Base-by-base conservation (phyloP, 2,329 filamentous ascomycete genomes). In the Rasamsonia emersonii region DNA sequence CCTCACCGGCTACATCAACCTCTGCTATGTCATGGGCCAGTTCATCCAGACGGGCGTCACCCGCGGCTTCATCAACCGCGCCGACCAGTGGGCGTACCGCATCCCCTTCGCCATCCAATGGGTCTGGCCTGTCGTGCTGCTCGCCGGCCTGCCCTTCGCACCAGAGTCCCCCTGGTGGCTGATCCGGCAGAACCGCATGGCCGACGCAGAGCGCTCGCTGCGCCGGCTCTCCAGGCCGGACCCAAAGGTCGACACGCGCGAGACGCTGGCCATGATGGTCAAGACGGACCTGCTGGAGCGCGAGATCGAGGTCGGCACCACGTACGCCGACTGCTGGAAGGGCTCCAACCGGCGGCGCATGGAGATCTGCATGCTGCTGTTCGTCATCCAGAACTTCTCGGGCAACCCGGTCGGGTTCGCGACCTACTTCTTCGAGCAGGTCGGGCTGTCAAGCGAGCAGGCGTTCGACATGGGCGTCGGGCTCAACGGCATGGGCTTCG, bases 401-500 rank as follows among this genome's bases (percentile, higher is more conserved):
- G 50, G 52, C 3, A 40, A 40, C 5, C 36, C 42, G 10, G 49
- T 48, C 13, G 51, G 28, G 13, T 30, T 48, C 28, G 42, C 49
- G 3, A 54, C 56, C 5, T 46, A 50, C 19, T 62, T 64, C 46
- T 61, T 53, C 40, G 41, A 50, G 19, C 49, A 51, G 25, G 58
- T 61, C 9, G 61, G 62, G 2, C 46, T 64, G 10, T 20, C 15
- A 34, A 66, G 32, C 40, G 68, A 73, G n/a, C 39, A 54, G 17
- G 42, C 59, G 1, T 64, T 59, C 43, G 50, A 50, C 6, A 39
- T 65, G 17, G 47, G 49, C 4, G 61, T 81, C 34, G 77, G 75
- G 25, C 70, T 78, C 50, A 79, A 78, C 39, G 73, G 65, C 30
- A 76, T 82, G 49, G 70, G 67, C 6, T 65, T 70, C 35, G 50